These are phyloP conservation scores for Huntiella decipiens DNA, from an alignment of 2,329 filamentous ascomycete genomes.

Conservation along the genomic window DNA sequence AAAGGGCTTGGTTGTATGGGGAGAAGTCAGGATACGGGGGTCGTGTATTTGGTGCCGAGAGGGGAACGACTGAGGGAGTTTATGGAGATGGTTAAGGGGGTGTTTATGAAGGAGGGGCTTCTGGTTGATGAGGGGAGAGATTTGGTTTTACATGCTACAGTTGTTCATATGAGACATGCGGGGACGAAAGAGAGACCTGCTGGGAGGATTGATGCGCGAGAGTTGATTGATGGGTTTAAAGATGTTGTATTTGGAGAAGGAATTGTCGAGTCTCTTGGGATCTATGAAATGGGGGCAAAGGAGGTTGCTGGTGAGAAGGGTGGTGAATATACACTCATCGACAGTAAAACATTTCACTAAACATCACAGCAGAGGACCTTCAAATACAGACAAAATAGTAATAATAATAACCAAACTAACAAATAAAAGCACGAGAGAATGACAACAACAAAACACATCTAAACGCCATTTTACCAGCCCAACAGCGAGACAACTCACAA, in stretches of 20 bases:
- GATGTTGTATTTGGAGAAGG: slow-evolving; percentile 33
- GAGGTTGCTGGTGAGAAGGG: slow-evolving; percentile 35
- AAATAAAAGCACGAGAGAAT: background rate
- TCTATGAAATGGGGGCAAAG: slow-evolving; percentile 80
- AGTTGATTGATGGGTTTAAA: slow-evolving; percentile 38
- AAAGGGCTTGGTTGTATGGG: background rate
- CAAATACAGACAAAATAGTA: background rate
- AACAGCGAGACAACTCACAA: background rate
- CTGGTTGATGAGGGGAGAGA: slow-evolving; percentile 33
- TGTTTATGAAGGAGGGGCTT: slow-evolving; percentile 36
- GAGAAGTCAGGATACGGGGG: background rate
- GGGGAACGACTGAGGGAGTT: background rate
- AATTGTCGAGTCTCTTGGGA: slow-evolving; percentile 29
- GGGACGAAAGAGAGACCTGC: slow-evolving; percentile 17
- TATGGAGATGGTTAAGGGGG: background rate
- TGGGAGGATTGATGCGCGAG: slow-evolving; percentile 25
- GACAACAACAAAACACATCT: background rate
- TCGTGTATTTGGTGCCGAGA: background rate
- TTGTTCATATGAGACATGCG: slow-evolving; percentile 71
- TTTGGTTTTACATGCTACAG: slow-evolving; percentile 63
- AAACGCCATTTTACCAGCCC: background rate
- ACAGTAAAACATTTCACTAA: background rate
- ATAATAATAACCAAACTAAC: background rate
- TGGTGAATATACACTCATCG: slow-evolving; percentile 23
- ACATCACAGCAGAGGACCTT: background rate